A percentile compares a stretch with the other conserved stretches of the same genome.
phyloP scores from a whole-genome alignment of 805 yeast species.

The Starmera pachycereana region DNA sequence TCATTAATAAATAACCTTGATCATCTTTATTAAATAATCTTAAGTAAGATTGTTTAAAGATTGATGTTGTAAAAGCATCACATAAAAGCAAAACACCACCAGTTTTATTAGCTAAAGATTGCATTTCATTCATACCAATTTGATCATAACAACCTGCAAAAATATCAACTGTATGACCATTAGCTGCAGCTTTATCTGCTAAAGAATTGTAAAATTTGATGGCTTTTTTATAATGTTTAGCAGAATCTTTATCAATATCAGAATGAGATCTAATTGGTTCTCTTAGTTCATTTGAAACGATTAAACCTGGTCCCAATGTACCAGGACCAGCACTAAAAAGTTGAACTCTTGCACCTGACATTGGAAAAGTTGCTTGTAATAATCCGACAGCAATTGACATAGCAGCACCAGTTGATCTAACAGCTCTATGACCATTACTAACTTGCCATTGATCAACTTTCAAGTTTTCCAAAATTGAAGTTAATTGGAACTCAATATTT shows the following conservation, averaged over 20 bases:
- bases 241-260: conserved; percentile 86
- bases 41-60: conserved; percentile 85
- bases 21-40: conserved; percentile 82
- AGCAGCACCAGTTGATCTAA: conserved; percentile 92
- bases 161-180: conserved; percentile 77
- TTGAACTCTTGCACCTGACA: conserved; percentile 81
- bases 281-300: conserved; percentile 82
- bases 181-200: conserved; percentile 58
- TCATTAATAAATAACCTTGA: conserved; percentile 79
- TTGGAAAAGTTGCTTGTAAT: conserved; percentile 74
- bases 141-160: conserved; percentile 96
- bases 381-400: conserved; percentile 73
- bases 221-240: conserved; percentile 82
- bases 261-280: conserved; percentile 97
- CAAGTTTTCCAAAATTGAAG: conserved; percentile 68
- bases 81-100: conserved; percentile 86
- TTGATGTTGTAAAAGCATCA: conserved; percentile 91
- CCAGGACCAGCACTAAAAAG: conserved; percentile 93
- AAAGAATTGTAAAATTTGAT: conserved; percentile 68
- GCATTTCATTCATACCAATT: conserved; percentile 92
- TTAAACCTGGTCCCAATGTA: conserved; percentile 89
- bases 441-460: conserved; percentile 84
- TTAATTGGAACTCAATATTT: conserved; percentile 75
- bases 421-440: conserved; percentile 71
- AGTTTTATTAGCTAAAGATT: conserved; percentile 69